Evolutionary conservation across 2,329 filamentous ascomycete species (phyloP).

Genomic region (Claviceps citrina): DNA sequence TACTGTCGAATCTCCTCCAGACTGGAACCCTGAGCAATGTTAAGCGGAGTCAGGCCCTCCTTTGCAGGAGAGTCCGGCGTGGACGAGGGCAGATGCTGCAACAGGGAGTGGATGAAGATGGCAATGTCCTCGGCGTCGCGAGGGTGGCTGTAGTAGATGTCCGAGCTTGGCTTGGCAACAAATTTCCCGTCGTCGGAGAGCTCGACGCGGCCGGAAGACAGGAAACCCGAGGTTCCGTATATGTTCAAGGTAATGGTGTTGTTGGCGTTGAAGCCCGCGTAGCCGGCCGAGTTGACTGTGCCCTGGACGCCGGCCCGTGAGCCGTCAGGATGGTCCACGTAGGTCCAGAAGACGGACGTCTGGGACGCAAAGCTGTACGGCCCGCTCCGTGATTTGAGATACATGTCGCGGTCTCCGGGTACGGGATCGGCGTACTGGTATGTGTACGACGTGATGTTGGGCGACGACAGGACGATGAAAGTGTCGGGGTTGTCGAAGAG

Average conservation of each 20-base stretch:
- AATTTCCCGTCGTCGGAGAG: constrained; percentile 26
- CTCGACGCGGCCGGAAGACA: constrained; percentile 30
- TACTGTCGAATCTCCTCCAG: constrained; percentile 33
- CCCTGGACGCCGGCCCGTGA: constrained; percentile 31
- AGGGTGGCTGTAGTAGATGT: constrained; percentile 31
- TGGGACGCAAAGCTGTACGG: constrained; percentile 38
- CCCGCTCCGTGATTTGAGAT: constrained; percentile 31
- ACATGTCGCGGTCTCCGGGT: constrained; percentile 26
- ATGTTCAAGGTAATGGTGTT: constrained; percentile 40
- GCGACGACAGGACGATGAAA: constrained; percentile 30
- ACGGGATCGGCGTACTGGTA: constrained; percentile 30
- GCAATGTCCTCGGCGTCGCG: constrained; percentile 33
- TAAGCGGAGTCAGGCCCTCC: constrained; percentile 29
- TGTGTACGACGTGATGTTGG: constrained; percentile 29
- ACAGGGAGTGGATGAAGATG: constrained; percentile 34
- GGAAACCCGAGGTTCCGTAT: constrained; percentile 39
- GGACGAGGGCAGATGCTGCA: constrained; percentile 23
- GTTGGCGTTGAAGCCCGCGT: constrained; percentile 21
- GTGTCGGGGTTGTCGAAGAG: constrained; percentile 43
- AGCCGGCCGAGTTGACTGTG: constrained; percentile 34
- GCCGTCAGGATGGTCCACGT: constrained; percentile 26
- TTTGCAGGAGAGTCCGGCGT: constrained; percentile 13
- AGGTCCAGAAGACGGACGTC: constrained; percentile 37
- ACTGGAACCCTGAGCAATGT: constrained; percentile 29
- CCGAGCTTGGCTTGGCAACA: constrained; percentile 23